Conservation (phyloP, 495 filamentous ascomycete genomes). For the Penicillium riverlandense region DNA sequence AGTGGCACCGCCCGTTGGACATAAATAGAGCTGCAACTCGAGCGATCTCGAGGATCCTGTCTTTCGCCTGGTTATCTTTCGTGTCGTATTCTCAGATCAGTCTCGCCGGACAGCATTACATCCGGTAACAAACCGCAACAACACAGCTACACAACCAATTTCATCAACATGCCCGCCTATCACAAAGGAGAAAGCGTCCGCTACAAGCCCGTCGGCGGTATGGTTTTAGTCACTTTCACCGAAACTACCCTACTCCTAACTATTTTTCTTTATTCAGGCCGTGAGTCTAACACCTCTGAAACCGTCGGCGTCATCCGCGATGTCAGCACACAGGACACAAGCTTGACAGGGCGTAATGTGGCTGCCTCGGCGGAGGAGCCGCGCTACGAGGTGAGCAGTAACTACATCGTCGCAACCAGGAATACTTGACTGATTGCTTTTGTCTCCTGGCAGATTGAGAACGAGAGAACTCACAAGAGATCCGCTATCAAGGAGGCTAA, state of each 20-base stretch:
- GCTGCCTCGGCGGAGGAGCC: conserved; percentile 15
- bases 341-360: conserved; percentile 18
- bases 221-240: not conserved
- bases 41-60: not conserved
- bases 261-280: conserved; percentile 7
- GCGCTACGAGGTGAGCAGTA: conserved; percentile 20
- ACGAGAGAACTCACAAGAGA: conserved; percentile 24
- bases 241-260: too few species aligned
- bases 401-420: not conserved
- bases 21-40: not conserved
- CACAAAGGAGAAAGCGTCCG: conserved; percentile 19
- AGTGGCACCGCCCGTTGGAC: not conserved
- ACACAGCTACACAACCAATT: not conserved
- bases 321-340: conserved; percentile 10
- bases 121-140: too few species aligned
- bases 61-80: not conserved
- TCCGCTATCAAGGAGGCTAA: conserved; percentile 28
- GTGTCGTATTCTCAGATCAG: not conserved
- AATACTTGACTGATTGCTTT: not conserved
- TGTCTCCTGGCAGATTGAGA: conserved; percentile 19
- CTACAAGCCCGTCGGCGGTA: conserved; percentile 32
- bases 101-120: too few species aligned
- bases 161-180: conserved; percentile 18
- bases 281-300: conserved; percentile 21
- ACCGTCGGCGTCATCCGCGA: conserved; percentile 21